These are phyloP conservation scores for Primulina huaijiensis DNA, from an alignment of 257 asterid genomes.

Conservation along the genomic window DNA sequence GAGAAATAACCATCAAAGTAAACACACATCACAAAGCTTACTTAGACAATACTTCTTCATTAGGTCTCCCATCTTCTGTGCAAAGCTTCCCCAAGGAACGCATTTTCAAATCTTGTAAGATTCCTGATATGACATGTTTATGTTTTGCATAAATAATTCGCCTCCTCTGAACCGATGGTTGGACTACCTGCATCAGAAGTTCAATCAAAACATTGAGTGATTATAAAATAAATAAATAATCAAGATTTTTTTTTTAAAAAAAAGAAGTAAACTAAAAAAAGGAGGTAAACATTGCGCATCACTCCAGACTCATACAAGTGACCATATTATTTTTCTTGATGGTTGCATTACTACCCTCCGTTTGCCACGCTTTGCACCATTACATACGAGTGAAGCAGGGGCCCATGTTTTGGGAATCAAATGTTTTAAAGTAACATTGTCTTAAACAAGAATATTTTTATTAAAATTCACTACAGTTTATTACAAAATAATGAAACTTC, in stretches of 20 bases:
- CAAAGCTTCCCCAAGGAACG: slow-evolving; percentile 65
- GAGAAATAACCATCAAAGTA: neutral
- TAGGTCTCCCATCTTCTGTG: slow-evolving; percentile 57
- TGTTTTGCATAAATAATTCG: slow-evolving; percentile 65
- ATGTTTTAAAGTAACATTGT: too few relatives aligned
- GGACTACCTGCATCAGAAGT: slow-evolving; percentile 56
- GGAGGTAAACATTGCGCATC: neutral
- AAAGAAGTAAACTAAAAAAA: neutral
- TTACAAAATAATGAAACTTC: neutral
- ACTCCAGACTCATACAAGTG: neutral
- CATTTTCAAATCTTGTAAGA: slow-evolving; percentile 61
- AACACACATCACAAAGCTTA: slow-evolving; percentile 26
- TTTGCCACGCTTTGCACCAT: neutral
- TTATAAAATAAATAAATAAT: neutral
- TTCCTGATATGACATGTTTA: slow-evolving; percentile 79
- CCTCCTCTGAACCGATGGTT: slow-evolving; percentile 85
- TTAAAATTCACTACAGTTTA: neutral
- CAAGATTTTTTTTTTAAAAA: too few relatives aligned
- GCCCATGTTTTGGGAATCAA: neutral
- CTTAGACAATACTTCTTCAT: slow-evolving; percentile 52
- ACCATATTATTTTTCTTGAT: neutral
- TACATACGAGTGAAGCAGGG: neutral
- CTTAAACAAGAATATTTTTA: too few relatives aligned
- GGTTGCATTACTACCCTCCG: neutral
- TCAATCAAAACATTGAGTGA: neutral